These are phyloP conservation scores for Lipomyces starkeyi DNA, from an alignment of 805 yeast genomes.

Conservation along the genomic window DNA sequence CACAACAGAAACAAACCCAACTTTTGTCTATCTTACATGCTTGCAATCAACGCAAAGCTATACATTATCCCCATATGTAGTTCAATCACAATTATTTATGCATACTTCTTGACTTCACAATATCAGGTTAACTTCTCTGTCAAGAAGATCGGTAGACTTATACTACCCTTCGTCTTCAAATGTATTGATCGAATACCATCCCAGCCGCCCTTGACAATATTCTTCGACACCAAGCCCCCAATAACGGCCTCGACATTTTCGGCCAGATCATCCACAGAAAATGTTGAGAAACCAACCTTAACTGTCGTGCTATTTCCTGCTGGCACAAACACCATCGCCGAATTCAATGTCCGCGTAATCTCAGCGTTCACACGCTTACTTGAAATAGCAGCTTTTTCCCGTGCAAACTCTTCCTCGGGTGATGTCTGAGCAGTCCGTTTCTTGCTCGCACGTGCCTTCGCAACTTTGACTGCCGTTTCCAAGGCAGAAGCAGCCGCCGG, in stretches of 20 bases:
- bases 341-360: slow-evolving; percentile 60
- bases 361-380: slow-evolving; percentile 61
- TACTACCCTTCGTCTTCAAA: slow-evolving; percentile 75
- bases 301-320: slow-evolving; percentile 72
- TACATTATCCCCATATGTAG: background rate
- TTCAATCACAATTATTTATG: background rate
- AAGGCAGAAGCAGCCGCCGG: slow-evolving; percentile 14
- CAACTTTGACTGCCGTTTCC: slow-evolving; percentile 16
- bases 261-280: slow-evolving; percentile 56
- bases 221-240: slow-evolving; percentile 38
- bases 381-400: slow-evolving; percentile 52
- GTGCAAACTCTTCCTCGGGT: slow-evolving; percentile 32
- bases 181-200: slow-evolving; percentile 51
- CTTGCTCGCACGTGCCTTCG: slow-evolving; percentile 23
- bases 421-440: slow-evolving; percentile 13
- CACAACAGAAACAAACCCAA: background rate
- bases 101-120: background rate
- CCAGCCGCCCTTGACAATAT: slow-evolving; percentile 43
- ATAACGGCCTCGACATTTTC: slow-evolving; percentile 66
- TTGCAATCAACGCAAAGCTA: background rate
- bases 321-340: slow-evolving; percentile 70
- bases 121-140: slow-evolving; percentile 56
- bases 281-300: slow-evolving; percentile 63
- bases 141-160: slow-evolving; percentile 82
- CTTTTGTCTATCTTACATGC: slow-evolving; percentile 2